Evolutionary conservation across 2,329 filamentous ascomycete species (phyloP).

Genomic region (Monosporascus sp.): DNA sequence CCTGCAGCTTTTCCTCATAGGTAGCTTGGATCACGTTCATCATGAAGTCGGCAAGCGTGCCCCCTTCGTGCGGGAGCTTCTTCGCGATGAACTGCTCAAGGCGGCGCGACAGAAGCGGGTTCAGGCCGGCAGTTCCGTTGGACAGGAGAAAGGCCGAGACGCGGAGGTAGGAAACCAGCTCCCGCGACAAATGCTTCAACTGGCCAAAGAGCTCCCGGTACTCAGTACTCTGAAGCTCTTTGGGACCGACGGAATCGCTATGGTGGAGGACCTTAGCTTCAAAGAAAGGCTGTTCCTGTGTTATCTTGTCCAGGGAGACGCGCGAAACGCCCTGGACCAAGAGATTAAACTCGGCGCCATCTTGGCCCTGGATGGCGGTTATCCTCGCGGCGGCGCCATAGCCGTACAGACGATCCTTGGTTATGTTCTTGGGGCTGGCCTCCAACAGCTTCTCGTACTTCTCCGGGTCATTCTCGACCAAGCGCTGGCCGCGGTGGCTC

Average conservation of each 20-base stretch:
- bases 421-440: constrained; percentile 54
- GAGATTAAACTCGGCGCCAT: constrained; percentile 71
- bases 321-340: constrained; percentile 81
- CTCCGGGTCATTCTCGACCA: constrained; percentile 61
- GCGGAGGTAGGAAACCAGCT: constrained; percentile 78
- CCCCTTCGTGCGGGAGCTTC: constrained; percentile 78
- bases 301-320: constrained; percentile 68
- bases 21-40: constrained; percentile 82
- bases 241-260: constrained; percentile 15
- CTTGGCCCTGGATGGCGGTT: constrained; percentile 69
- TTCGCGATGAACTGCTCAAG: constrained; percentile 83
- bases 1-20: constrained; percentile 84
- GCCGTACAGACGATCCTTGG: constrained; percentile 70
- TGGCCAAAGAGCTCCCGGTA: constrained; percentile 65
- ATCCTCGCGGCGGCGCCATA: constrained; percentile 81
- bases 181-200: constrained; percentile 78
- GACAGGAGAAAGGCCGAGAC: constrained; percentile 78
- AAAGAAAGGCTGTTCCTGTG: constrained; percentile 77
- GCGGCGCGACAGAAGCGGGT: constrained; percentile 78
- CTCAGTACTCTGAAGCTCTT: constrained; percentile 17
- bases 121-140: constrained; percentile 59
- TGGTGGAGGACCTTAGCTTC: constrained; percentile 66
- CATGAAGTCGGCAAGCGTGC: constrained; percentile 91
- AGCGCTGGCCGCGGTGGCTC: constrained; percentile 66
- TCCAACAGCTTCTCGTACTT: constrained; percentile 43